phyloP scores from a whole-genome alignment of 805 yeast species.

The Maudiozyma turicensis region DNA sequence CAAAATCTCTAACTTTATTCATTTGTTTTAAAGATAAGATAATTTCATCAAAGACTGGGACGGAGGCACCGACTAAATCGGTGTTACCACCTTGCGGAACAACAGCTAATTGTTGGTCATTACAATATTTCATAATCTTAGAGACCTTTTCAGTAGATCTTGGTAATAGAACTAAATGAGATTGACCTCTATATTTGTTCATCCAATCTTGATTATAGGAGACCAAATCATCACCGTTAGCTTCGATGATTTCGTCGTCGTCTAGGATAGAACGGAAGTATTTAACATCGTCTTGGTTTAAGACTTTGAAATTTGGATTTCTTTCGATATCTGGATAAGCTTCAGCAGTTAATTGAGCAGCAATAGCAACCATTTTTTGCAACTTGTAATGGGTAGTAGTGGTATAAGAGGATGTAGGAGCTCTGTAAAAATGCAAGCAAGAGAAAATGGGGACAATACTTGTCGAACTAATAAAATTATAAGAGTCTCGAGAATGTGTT shows the following conservation, averaged over 20 bases:
- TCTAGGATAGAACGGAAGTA: constrained; percentile 53
- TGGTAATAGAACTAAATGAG: constrained; percentile 73
- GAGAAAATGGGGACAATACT: no score
- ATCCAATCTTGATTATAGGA: constrained; percentile 86
- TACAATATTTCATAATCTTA: constrained; percentile 68
- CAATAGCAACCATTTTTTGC: not conserved
- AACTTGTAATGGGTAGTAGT: not conserved
- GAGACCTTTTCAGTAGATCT: constrained; percentile 73
- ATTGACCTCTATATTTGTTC: constrained; percentile 84
- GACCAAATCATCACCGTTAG: constrained; percentile 49
- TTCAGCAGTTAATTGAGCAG: constrained; percentile 48
- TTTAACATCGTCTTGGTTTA: constrained; percentile 47
- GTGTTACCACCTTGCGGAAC: constrained; percentile 98
- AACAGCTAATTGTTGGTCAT: constrained; percentile 65
- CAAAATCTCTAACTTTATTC: constrained; percentile 76
- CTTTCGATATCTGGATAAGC: constrained; percentile 53
- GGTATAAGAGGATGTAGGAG: no score
- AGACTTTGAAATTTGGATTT: constrained; percentile 40
- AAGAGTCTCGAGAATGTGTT: no score
- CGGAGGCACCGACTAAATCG: constrained; percentile 89
- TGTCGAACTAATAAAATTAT: no score
- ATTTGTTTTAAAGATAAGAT: constrained; percentile 58
- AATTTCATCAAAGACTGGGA: constrained; percentile 87
- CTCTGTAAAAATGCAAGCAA: no score
- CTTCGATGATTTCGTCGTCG: constrained; percentile 32